Conservation (phyloP, 139 green algal species). For the Micractinium sp. region DNA sequence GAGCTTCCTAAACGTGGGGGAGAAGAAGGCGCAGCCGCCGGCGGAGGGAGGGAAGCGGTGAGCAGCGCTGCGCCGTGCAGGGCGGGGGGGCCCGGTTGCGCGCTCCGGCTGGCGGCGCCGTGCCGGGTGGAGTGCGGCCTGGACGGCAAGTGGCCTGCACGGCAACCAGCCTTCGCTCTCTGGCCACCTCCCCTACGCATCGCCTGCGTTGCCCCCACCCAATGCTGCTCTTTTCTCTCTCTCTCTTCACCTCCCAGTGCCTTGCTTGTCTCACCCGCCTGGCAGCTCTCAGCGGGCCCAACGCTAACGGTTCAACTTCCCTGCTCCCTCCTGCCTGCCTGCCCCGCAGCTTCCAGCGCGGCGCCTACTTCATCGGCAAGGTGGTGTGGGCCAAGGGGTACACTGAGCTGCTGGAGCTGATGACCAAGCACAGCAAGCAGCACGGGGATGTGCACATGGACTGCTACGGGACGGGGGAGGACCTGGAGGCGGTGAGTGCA, state of each 20-base stretch:
- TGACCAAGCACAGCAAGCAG: constrained; percentile 48
- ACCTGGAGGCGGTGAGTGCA: constrained; percentile 69
- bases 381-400: constrained; percentile 99
- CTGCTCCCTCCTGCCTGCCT: not conserved
- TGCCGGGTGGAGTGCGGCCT: not conserved
- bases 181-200: not conserved
- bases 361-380: constrained; percentile 97
- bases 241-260: not conserved
- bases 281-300: no score
- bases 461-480: constrained; percentile 93
- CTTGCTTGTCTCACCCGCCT: not conserved
- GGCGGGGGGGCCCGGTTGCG: not conserved
- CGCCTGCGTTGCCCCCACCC: not conserved
- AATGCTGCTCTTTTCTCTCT: no score
- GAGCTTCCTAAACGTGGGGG: constrained; percentile 87
- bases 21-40: constrained; percentile 49
- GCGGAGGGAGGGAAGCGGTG: constrained; percentile 26
- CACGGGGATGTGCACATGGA: constrained; percentile 72
- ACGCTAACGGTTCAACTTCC: no score
- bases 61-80: not conserved
- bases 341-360: constrained; percentile 52
- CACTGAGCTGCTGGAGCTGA: constrained; percentile 93
- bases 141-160: no score
- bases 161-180: no score
- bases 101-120: not conserved